Evolutionary conservation across 176 grass and related monocot genomes (phyloP), one percentile per base, ranked within the genome.

Genomic region (Oryza punctata): DNA sequence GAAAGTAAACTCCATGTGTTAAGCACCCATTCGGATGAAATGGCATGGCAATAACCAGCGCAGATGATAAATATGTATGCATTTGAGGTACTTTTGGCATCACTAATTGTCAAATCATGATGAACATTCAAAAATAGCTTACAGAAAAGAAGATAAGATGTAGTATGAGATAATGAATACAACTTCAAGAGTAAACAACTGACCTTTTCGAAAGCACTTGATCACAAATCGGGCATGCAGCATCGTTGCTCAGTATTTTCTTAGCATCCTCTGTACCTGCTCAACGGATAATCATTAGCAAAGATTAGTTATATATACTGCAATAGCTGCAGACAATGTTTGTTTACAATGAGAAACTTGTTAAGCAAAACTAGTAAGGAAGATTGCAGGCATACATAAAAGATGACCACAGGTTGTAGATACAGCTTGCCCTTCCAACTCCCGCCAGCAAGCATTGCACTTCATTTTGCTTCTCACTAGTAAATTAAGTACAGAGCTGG

Each of bases 151-250:
- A 63, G 29, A 68, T 6, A 73, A 41, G 8, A 75, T 69, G 65
- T 23, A 80, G 43, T 15, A 44, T 74, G 25, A 69, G 69, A 63
- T 82, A 82, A 57, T 12, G 46, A 68, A 63, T 73, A 25, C 21
- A 63, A 16, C 19, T 69, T 73, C 10, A 69, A 69, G 85, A 82
- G 57, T 50, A 54, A 72, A 78, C 18, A 69, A 60, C 35, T 38
- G 15, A 97, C 94, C 92, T 91, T 97, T 97, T 94, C 15, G 90
- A 92, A 74, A 97, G 92, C 50, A 94, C 94, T 87, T 94, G 94
- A 77, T 94, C 92, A 87, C 94, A 97, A 82, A 97, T 82, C 79
- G 94, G 94, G 85, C 92, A 97, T 24, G 89, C 69, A 70, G 82
- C 88, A 89, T 97, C 94, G 30, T 92, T 94, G 80, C 27, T 86